phyloP scores from a whole-genome alignment of 371 early-diverging fungal genomes.

The Mortierella sp. region DNA sequence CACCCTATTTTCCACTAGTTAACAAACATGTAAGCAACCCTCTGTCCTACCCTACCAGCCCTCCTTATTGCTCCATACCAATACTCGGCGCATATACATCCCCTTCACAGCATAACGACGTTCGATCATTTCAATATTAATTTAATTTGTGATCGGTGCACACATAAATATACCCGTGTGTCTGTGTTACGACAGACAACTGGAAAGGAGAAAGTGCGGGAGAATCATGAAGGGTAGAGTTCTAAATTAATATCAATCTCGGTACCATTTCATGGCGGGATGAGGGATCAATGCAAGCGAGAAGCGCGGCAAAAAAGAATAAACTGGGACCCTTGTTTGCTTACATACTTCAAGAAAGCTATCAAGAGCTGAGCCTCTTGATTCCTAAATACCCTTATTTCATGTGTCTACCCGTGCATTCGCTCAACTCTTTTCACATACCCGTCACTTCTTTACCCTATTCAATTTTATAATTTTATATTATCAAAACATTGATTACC shows the following conservation, averaged over 20 bases:
- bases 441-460: not conserved
- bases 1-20: not conserved
- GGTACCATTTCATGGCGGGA: not conserved
- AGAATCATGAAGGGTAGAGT: not conserved
- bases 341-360: too few relatives aligned
- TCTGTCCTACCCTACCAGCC: not conserved
- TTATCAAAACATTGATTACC: slow-evolving; percentile 7
- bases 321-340: too few relatives aligned
- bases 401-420: not conserved
- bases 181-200: slow-evolving; percentile 1
- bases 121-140: slow-evolving; percentile 2
- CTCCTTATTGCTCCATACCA: not conserved
- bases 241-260: not conserved
- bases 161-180: not conserved
- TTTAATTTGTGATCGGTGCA: not conserved
- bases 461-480: not conserved
- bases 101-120: not conserved
- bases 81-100: not conserved
- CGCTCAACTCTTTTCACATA: not conserved
- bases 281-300: not conserved
- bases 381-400: too few relatives aligned
- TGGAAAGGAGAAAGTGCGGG: slow-evolving; percentile 3
- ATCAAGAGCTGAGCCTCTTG: too few relatives aligned
- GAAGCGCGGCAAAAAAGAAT: slow-evolving; percentile 3
- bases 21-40: not conserved